Evolutionary conservation across 2,329 filamentous ascomycete genomes (phyloP), one percentile per base, ranked within the genome.

Genomic region (Ophiocordyceps camponoti-saundersi): DNA sequence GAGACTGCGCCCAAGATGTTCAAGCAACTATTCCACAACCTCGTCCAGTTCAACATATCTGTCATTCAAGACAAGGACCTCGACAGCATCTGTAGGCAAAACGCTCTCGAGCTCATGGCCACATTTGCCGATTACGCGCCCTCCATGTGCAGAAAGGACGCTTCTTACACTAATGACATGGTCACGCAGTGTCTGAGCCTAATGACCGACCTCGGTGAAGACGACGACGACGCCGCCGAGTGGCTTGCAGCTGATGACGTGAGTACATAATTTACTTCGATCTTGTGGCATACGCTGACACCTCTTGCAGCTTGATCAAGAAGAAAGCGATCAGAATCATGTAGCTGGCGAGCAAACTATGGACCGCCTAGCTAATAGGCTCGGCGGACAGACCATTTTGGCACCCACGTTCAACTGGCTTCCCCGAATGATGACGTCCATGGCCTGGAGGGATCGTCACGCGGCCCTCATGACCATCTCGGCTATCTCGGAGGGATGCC

Each of bases 381-480:
- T 98, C 34, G 92, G 92, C 48, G 92, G 92, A n/a, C 75, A 85
- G 57, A 81, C 85, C n/a, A 84, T 98, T 48, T 71, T 98, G 20
- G 85, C 85, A 29, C 89, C 89, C 1, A 96, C 90, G 0, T 98
- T 96, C 66, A 83, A 84, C 62, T 98, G 92, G 92, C 79, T 98
- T 39, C 92, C 92, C 11, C 78, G 88, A 52, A 98, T 98, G 92
- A 93, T 96, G 80, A 86, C 82, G 47, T 96, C 92, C 1, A 82
- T 85, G 56, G 79, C 87, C 29, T 98, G 92, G 92, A 80, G 86
- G 58, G 92, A 98, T 63, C 80, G 90, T 51, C 92, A 98, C 63
- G 92, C 92, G 30, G 92, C 92, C 44, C 76, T 98, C 46, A 98
- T 98, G 92, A 92, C 92, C 22, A 95, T 98, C 51, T 96, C 90